A percentile compares a stretch with the other conserved stretches of the same genome.
These are phyloP conservation scores for Polychaeton citri DNA, from an alignment of 2,329 filamentous ascomycete genomes.

Conservation along the genomic window DNA sequence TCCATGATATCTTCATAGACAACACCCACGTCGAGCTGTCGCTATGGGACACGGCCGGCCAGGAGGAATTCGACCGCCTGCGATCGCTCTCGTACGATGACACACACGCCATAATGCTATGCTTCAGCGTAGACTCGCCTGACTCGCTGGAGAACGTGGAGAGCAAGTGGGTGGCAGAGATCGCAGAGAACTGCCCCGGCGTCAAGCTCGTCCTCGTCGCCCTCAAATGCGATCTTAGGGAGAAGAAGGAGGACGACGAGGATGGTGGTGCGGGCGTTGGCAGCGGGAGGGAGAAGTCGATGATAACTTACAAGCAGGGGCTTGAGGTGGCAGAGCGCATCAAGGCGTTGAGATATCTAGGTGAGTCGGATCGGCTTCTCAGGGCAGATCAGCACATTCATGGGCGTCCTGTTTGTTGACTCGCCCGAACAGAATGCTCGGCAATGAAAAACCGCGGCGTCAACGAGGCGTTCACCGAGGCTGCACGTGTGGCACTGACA, in stretches of 20 bases:
- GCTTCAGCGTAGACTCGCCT: conserved; percentile 90
- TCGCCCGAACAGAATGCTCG: conserved; percentile 66
- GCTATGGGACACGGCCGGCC: conserved; percentile 94
- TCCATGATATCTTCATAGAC: conserved; percentile 98
- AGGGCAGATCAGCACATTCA: no score
- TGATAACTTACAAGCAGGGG: conserved; percentile 84
- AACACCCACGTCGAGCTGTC: conserved; percentile 94
- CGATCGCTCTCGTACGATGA: conserved; percentile 95
- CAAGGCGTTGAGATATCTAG: conserved; percentile 81
- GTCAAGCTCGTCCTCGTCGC: conserved; percentile 93
- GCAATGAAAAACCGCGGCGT: conserved; percentile 97
- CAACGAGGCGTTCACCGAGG: conserved; percentile 97
- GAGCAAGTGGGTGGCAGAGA: conserved; percentile 96
- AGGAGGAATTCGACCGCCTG: conserved; percentile 96
- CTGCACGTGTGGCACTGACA: conserved; percentile 74
- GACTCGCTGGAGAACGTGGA: conserved; percentile 97
- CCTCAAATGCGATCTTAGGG: conserved; percentile 89
- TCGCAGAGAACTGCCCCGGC: conserved; percentile 90
- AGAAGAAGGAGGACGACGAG: conserved; percentile 53
- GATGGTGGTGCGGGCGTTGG: conserved; percentile 41
- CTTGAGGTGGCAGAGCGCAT: conserved; percentile 84
- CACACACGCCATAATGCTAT: conserved; percentile 97
- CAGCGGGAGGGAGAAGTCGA: conserved; percentile 40
- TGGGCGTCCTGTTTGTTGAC: no score
- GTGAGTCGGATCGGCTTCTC: conserved; percentile 27